phyloP scores from a whole-genome alignment of 108 stramenopile genomes.

The Stephanodiscus triporus region DNA sequence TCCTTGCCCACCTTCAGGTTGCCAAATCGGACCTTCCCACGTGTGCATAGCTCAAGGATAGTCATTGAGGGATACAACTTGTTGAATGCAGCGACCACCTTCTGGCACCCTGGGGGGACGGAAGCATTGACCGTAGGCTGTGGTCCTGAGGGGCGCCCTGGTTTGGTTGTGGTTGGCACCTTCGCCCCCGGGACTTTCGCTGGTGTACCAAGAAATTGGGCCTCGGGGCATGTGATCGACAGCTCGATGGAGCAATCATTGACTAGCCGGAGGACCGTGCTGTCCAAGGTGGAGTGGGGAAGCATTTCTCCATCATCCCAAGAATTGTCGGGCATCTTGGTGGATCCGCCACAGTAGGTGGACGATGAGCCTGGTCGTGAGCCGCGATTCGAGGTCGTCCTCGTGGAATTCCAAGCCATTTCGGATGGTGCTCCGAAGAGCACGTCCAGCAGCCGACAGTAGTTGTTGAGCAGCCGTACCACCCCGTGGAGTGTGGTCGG shows the following conservation, averaged over 20 bases:
- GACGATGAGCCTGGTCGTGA: not conserved
- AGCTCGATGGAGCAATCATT: not conserved
- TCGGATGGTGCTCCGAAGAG: too few species aligned
- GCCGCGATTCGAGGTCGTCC: not conserved
- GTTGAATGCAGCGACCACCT: not conserved
- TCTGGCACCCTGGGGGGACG: not conserved
- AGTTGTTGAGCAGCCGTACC: too few species aligned
- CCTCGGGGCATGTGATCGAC: not conserved
- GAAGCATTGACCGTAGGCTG: not conserved
- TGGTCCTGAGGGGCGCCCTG: not conserved
- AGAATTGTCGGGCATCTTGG: not conserved
- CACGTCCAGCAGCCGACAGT: too few species aligned
- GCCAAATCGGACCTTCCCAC: not conserved
- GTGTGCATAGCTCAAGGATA: too few species aligned
- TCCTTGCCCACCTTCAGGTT: not conserved
- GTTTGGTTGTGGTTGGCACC: not conserved
- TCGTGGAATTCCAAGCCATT: not conserved
- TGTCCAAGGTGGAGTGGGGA: not conserved
- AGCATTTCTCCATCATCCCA: not conserved
- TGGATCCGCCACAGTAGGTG: not conserved
- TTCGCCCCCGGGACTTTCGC: too few species aligned
- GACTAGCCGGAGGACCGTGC: not conserved
- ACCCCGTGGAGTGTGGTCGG: too few species aligned
- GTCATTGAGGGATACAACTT: not conserved
- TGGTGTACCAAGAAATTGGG: not conserved